Percentiles rank a stretch among this genome's conserved stretches.
phyloP scores from a whole-genome alignment of 177 flowering plant species.

The Telopea speciosissima region DNA sequence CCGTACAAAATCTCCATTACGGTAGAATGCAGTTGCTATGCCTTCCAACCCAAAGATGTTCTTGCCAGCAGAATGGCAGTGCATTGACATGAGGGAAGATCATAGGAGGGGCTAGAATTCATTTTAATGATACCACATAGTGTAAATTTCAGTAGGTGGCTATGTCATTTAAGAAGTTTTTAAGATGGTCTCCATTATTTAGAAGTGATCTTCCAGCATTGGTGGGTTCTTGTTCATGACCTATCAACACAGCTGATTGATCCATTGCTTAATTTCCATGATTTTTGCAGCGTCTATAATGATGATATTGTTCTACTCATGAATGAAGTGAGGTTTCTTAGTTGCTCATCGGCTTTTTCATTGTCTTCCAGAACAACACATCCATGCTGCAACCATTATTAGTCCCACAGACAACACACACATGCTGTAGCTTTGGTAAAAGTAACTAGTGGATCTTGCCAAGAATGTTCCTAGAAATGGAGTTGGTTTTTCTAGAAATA shows the following conservation, averaged over 20 bases:
- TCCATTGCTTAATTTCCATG: background rate
- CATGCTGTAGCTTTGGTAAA: too few relatives aligned
- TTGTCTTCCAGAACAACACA: too few relatives aligned
- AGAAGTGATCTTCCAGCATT: background rate
- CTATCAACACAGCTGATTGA: background rate
- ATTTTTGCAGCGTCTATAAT: background rate
- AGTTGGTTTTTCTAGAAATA: too few relatives aligned
- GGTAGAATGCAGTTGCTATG: conserved; percentile 4
- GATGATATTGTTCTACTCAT: background rate
- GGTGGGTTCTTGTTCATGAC: background rate
- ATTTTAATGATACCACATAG: background rate
- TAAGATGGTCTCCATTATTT: background rate
- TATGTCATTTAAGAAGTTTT: background rate
- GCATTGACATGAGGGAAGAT: background rate
- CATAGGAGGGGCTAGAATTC: background rate
- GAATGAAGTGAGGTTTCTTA: background rate
- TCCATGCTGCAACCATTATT: too few relatives aligned
- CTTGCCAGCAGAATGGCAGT: background rate
- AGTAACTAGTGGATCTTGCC: too few relatives aligned
- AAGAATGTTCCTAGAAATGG: too few relatives aligned
- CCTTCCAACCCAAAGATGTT: background rate
- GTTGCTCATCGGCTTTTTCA: background rate
- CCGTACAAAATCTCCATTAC: conserved; percentile 1
- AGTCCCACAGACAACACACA: too few relatives aligned
- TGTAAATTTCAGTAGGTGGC: background rate